phyloP scores from a whole-genome alignment of 306 rosid species.

The Castanea mollissima region DNA sequence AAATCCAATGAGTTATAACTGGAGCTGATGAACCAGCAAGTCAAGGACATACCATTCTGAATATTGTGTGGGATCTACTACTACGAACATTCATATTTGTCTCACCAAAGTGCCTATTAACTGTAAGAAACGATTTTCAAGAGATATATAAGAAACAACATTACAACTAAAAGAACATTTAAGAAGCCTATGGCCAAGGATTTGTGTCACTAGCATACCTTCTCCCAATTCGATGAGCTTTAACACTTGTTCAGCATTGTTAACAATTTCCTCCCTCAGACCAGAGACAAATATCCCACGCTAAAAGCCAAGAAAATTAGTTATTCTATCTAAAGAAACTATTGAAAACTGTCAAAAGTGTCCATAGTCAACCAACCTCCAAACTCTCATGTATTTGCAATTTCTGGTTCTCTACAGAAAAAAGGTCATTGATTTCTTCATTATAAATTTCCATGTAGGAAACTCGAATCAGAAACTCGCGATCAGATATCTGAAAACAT shows the following conservation, averaged over 20 bases:
- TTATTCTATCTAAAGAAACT: neutral
- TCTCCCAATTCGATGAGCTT: constrained; percentile 79
- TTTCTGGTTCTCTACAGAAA: constrained; percentile 80
- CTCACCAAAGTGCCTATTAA: constrained; percentile 93
- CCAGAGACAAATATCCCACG: constrained; percentile 97
- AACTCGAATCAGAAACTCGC: constrained; percentile 87
- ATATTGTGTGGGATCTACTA: constrained; percentile 97
- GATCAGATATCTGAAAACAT: constrained; percentile 53
- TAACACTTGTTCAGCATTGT: constrained; percentile 73
- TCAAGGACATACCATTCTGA: constrained; percentile 72
- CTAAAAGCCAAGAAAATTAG: constrained; percentile 41
- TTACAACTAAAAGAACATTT: constrained; percentile 2
- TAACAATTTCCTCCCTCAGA: constrained; percentile 81
- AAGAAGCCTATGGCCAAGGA: constrained; percentile 5
- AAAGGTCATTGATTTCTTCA: constrained; percentile 91
- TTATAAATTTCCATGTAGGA: constrained; percentile 96
- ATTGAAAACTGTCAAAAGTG: neutral
- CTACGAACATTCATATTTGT: constrained; percentile 93
- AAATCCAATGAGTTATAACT: neutral
- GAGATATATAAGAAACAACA: constrained; percentile 8
- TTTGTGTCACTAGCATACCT: constrained; percentile 48
- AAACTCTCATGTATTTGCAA: constrained; percentile 95
- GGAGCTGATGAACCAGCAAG: constrained; percentile 1
- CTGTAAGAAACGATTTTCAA: constrained; percentile 39
- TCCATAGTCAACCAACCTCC: constrained; percentile 57